Percentiles rank a stretch among this genome's conserved stretches.
phyloP scores from a whole-genome alignment of 768 basidiomycete genomes.

The Hemileccinum impolitum region DNA sequence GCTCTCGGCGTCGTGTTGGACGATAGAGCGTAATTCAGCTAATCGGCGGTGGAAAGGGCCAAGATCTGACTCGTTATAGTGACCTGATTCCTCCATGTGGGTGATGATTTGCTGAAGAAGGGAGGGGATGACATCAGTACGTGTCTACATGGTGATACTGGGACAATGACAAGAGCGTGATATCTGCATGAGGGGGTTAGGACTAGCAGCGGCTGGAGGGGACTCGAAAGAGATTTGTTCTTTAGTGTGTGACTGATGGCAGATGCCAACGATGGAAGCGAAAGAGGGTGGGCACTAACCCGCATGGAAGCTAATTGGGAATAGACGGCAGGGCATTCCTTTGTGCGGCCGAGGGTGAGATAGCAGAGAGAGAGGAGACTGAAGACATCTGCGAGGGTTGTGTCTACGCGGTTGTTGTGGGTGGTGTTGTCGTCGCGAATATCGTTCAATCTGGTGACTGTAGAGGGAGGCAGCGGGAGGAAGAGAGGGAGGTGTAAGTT shows the following conservation, averaged over 20 bases:
- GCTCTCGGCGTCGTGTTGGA: slow-evolving; percentile 76
- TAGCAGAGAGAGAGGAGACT: slow-evolving; percentile 94
- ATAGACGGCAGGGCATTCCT: slow-evolving; percentile 92
- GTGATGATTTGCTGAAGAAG: slow-evolving; percentile 80
- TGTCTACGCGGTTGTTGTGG: slow-evolving; percentile 89
- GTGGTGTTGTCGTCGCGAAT: slow-evolving; percentile 75
- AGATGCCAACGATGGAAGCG: neutral
- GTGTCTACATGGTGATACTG: slow-evolving; percentile 18
- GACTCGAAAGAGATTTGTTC: slow-evolving; percentile 8
- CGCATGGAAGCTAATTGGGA: slow-evolving; percentile 95
- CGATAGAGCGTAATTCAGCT: slow-evolving; percentile 77
- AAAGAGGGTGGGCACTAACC: slow-evolving; percentile 51
- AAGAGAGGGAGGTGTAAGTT: neutral
- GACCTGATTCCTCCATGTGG: slow-evolving; percentile 93
- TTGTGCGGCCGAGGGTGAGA: slow-evolving; percentile 94
- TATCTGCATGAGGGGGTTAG: slow-evolving; percentile 27
- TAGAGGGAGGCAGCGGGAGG: neutral
- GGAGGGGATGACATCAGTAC: slow-evolving; percentile 24
- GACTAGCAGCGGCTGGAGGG: slow-evolving; percentile 15
- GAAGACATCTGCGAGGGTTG: slow-evolving; percentile 94
- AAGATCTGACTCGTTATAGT: slow-evolving; percentile 91
- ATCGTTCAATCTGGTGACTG: slow-evolving; percentile 89
- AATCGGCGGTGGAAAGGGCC: slow-evolving; percentile 83
- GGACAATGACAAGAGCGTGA: slow-evolving; percentile 17
- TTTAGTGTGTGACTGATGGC: neutral